Percentiles rank a stretch among this genome's conserved stretches.
These are phyloP conservation scores for Penicillium waksmanii DNA, from an alignment of 495 filamentous ascomycete genomes.

Conservation along the genomic window DNA sequence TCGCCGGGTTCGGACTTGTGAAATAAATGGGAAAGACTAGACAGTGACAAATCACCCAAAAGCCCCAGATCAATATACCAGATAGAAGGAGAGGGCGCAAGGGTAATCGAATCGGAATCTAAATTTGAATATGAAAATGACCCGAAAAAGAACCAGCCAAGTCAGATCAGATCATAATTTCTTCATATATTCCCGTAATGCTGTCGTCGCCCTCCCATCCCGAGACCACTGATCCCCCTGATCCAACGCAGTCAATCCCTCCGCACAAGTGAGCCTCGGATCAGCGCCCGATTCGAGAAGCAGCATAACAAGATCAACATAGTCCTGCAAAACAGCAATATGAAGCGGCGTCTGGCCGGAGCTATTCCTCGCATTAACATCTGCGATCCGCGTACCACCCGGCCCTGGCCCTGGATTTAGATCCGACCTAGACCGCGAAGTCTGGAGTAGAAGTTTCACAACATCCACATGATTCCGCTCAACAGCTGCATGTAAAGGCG, in stretches of 20 bases:
- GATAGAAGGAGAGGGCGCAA: no score
- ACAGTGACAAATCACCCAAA: not conserved
- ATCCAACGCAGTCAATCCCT: conserved; percentile 13
- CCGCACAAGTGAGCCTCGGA: not conserved
- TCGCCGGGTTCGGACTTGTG: not conserved
- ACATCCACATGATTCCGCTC: conserved; percentile 10
- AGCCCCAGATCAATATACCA: no score
- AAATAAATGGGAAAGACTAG: not conserved
- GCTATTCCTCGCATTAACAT: conserved; percentile 23
- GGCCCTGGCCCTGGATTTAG: no score
- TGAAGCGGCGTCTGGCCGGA: conserved; percentile 26
- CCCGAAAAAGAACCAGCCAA: no score
- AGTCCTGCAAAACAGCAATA: conserved; percentile 22
- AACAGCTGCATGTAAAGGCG: conserved; percentile 23
- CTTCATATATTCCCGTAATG: not conserved
- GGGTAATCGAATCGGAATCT: not conserved
- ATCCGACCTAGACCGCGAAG: not conserved
- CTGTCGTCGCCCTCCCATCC: not conserved
- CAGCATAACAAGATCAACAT: conserved; percentile 20
- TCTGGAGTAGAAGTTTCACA: conserved; percentile 4
- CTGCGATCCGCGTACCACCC: not conserved
- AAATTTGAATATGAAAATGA: no score
- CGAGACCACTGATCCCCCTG: not conserved
- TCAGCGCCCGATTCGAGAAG: conserved; percentile 24
- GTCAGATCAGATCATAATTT: not conserved